These are phyloP conservation scores for Waltergamsia citrina DNA, from an alignment of 2,329 filamentous ascomycete species.

Conservation along the genomic window DNA sequence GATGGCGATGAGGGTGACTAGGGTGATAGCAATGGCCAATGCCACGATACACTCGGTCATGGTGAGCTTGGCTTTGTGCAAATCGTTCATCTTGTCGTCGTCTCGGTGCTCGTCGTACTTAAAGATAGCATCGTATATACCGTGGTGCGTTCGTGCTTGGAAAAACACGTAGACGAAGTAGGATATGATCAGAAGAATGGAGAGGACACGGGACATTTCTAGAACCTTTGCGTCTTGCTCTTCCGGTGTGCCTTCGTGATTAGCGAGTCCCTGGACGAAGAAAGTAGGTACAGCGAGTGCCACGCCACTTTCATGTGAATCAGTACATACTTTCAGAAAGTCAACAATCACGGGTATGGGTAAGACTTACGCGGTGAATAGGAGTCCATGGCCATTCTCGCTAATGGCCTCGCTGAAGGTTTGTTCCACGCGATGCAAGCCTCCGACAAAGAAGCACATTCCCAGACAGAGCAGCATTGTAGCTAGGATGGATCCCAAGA, in stretches of 20 bases:
- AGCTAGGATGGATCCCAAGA: conserved; percentile 73
- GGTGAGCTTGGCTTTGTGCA: conserved; percentile 59
- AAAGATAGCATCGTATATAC: conserved; percentile 67
- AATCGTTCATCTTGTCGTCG: conserved; percentile 51
- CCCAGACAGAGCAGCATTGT: conserved; percentile 76
- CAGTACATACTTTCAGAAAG: conserved; percentile 13
- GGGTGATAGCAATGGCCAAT: conserved; percentile 51
- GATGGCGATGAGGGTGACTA: conserved; percentile 66
- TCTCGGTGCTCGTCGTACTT: conserved; percentile 61
- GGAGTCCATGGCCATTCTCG: conserved; percentile 68
- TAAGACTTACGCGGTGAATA: conserved; percentile 64
- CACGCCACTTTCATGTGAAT: conserved; percentile 18
- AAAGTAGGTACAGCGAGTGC: conserved; percentile 38
- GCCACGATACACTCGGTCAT: conserved; percentile 63
- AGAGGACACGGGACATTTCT: conserved; percentile 60
- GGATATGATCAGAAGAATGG: conserved; percentile 60
- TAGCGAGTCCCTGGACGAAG: conserved; percentile 38
- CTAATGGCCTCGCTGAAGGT: conserved; percentile 66
- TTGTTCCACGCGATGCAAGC: conserved; percentile 57
- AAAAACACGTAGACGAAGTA: conserved; percentile 62
- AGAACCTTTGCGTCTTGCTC: conserved; percentile 44
- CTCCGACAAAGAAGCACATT: conserved; percentile 70
- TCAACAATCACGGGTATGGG: conserved; percentile 4
- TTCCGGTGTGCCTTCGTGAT: conserved; percentile 12
- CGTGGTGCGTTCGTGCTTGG: conserved; percentile 68